Conservation (phyloP, 2,329 filamentous ascomycete genomes). For the Penicillium aurantiogriseum region DNA sequence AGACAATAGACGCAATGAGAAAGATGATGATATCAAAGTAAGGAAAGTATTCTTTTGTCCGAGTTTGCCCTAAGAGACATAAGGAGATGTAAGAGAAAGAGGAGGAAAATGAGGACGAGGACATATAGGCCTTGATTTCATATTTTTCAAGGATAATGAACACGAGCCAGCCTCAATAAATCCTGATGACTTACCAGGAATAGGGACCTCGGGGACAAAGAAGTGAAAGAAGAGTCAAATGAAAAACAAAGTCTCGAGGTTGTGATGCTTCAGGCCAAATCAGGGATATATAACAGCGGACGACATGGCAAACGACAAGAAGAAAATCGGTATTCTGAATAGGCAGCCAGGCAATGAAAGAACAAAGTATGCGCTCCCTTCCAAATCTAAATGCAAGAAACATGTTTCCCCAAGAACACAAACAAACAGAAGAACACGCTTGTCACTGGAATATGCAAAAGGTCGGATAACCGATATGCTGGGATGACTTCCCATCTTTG, state of each 20-base stretch:
- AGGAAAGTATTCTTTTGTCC: not conserved
- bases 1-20: not conserved
- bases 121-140: not conserved
- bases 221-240: not conserved
- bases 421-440: constrained; percentile 19
- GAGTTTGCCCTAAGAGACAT: not conserved
- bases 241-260: constrained; percentile 13
- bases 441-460: constrained; percentile 27
- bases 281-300: constrained; percentile 28
- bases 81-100: not conserved
- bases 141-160: not conserved
- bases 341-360: constrained; percentile 15
- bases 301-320: constrained; percentile 18
- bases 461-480: constrained; percentile 23
- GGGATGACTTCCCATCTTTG: constrained; percentile 10
- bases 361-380: constrained; percentile 23
- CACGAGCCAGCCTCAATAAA: not conserved
- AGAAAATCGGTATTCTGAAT: constrained; percentile 13
- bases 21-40: not conserved
- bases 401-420: constrained; percentile 19
- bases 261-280: constrained; percentile 29
- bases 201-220: not conserved
- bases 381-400: constrained; percentile 29
- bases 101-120: not conserved
- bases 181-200: not conserved